A percentile compares a stretch with the other conserved stretches of the same genome.
These are phyloP conservation scores for Anisodus tanguticus DNA, from an alignment of 257 asterid species.

Conservation along the genomic window DNA sequence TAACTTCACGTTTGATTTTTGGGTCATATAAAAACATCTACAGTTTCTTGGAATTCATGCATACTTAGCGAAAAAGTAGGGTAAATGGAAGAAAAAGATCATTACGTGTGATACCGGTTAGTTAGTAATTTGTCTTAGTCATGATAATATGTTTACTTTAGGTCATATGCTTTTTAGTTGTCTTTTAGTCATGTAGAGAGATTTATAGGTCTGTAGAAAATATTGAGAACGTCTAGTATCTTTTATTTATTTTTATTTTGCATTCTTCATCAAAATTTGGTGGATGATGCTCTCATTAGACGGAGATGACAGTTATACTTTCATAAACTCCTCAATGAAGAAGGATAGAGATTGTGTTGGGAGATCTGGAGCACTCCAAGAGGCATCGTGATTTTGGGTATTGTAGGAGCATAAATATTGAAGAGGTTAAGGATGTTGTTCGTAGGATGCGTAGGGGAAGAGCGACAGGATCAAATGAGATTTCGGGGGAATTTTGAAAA, in stretches of 20 bases:
- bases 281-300: too few relatives aligned
- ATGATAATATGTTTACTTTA: neutral
- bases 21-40: neutral
- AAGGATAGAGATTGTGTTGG: too few relatives aligned
- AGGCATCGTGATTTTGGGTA: too few relatives aligned
- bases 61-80: neutral
- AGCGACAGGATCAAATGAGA: too few relatives aligned
- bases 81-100: neutral
- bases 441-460: too few relatives aligned
- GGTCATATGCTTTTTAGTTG: neutral
- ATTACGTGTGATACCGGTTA: neutral
- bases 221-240: neutral
- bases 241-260: neutral
- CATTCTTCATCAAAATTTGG: too few relatives aligned
- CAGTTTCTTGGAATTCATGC: neutral
- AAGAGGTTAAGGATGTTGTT: too few relatives aligned
- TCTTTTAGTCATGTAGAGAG: neutral
- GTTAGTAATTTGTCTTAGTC: neutral
- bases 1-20: neutral
- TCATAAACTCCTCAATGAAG: too few relatives aligned
- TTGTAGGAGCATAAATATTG: too few relatives aligned
- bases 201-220: neutral
- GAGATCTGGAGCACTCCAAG: too few relatives aligned
- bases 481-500: too few relatives aligned
- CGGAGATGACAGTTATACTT: too few relatives aligned